Evolutionary conservation across 331 rosid genomes (phyloP), one percentile per base, ranked within the genome.

Genomic region (Malus hybrid): DNA sequence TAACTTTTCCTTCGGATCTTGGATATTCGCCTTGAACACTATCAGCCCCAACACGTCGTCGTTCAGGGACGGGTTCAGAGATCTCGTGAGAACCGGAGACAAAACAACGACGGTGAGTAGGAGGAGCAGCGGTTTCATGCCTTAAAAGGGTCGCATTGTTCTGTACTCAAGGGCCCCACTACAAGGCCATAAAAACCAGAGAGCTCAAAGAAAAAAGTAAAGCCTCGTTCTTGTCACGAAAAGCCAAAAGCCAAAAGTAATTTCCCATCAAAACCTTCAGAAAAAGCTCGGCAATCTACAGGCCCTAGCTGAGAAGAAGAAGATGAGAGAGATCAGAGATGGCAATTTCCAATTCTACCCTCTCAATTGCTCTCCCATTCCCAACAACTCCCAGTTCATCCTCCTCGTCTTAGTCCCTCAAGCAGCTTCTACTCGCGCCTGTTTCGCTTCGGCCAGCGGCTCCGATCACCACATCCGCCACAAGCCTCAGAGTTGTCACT

Each of bases 1-100:
- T 2, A 94, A 82, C 81, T 85, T 90, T 62, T 88, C 90, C 76
- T 89, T 86, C 4, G 97, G 97, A 84, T 94, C 99, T 89, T 77
- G 85, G 64, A 92, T 80, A 61, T 94, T 96, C 5, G 97, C 93
- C 81, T 90, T 94, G 87, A 94, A 94, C 83, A 94, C 97, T 70
- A 94, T 92, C 77, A 94, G 77, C 52, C 97, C 99, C 89, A 94
- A 69, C 64, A 92, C 97, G 82, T 94, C 99, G 79, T 94, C 99
- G 87, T 92, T 94, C 50, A 94, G 79, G 24, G 96, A 87, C 9
- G 99, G 97, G 84, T 63, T 94, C 57, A 92, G 88, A 10, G 91
- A 83, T 61, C 71, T 65, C 75, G 36, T 64, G 24, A 67, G 61
- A 28, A 67, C 65, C 5, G 90, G 87, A 67, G 71, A 78, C 44